Conservation (phyloP, 23 red algal genomes). For the Pyropia yezoensis region DNA sequence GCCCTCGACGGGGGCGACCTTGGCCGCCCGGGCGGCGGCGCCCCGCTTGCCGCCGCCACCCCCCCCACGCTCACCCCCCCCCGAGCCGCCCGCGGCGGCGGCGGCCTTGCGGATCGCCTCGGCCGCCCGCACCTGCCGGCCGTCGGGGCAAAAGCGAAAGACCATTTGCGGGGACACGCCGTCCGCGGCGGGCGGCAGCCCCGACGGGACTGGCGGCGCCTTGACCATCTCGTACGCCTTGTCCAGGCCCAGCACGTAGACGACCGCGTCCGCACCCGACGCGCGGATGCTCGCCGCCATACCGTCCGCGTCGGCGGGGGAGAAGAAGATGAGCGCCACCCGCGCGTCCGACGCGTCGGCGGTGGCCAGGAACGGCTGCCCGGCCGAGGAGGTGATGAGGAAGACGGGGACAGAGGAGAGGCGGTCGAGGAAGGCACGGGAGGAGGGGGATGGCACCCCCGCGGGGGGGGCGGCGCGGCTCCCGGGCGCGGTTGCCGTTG, state of each 20-base stretch:
- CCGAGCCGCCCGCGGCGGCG: neutral
- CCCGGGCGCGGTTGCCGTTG: too few species aligned
- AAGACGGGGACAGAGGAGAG: constrained; percentile 91
- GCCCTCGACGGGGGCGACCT: constrained; percentile 21
- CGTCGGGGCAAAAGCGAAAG: constrained; percentile 87
- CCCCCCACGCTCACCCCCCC: neutral
- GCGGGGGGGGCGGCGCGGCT: too few species aligned
- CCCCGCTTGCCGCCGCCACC: neutral
- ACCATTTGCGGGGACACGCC: constrained; percentile 86
- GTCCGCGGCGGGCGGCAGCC: constrained; percentile 43
- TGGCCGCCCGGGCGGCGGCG: too few species aligned
- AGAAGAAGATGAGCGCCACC: constrained; percentile 94
- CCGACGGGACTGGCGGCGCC: constrained; percentile 66
- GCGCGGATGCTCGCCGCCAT: constrained; percentile 82
- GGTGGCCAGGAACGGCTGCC: constrained; percentile 93
- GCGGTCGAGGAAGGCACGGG: constrained; percentile 24
- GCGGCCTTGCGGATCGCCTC: constrained; percentile 32
- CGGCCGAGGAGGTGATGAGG: constrained; percentile 81
- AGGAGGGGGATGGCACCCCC: too few species aligned
- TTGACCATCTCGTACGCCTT: constrained; percentile 99
- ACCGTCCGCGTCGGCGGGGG: constrained; percentile 61
- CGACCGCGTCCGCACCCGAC: constrained; percentile 70
- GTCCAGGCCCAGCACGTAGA: constrained; percentile 91
- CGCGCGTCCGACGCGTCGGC: constrained; percentile 61
- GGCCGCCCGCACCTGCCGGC: constrained; percentile 68